Evolutionary conservation across 1,284 basidiomycete genomes (phyloP), one percentile per base, ranked within the genome.

Genomic region (Jaminaea rosea): DNA sequence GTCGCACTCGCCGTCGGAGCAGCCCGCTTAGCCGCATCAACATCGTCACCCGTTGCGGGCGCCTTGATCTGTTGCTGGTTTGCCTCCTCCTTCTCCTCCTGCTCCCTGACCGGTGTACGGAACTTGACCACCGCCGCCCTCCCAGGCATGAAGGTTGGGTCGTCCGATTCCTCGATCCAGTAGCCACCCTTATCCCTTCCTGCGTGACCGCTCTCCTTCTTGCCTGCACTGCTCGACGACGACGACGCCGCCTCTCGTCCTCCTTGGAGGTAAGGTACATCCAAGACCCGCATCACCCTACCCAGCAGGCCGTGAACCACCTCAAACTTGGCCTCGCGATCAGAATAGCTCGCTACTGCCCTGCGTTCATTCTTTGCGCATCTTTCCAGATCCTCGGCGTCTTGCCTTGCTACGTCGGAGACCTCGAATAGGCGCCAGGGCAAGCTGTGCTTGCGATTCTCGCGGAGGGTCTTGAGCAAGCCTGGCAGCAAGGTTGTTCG

Each of bases 261-360:
- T 56, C 96, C 86, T 63, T 84, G 81, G 4, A 42, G 13, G 17
- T 17, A 42, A 28, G 88, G 86, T 42, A 98, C 82, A 60, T 90
- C 89, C 23, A 99, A 78, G 80, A 92, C 88, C 73, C 86, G 84
- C 93, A 99, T 97, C 48, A 89, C 80, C 45, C 91, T 80, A 75
- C 97, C 92, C 59, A 99, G 77, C 74, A 98, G 78, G 23, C 93
- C 93, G 73, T 98, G 94, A 9, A 94, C 86, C 58, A 94, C 82
- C 78, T 99, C 94, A 75, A 99, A 99, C 7, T 89, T 89, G 17
- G 93, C 94, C 13, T 85, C 87, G 79, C 88, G 90, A 76, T 94
- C 93, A 76, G 89, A 91, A 84, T 89, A 97, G 27, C 97, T 82
- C 0, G 87, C 93, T 0, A 83, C 88, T 1, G 91, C 84, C 65